Percentiles rank a stretch among this genome's conserved stretches.
Evolutionary conservation across 805 yeast species (phyloP).

Genomic region (Kregervanrija pseudodelftensis): DNA sequence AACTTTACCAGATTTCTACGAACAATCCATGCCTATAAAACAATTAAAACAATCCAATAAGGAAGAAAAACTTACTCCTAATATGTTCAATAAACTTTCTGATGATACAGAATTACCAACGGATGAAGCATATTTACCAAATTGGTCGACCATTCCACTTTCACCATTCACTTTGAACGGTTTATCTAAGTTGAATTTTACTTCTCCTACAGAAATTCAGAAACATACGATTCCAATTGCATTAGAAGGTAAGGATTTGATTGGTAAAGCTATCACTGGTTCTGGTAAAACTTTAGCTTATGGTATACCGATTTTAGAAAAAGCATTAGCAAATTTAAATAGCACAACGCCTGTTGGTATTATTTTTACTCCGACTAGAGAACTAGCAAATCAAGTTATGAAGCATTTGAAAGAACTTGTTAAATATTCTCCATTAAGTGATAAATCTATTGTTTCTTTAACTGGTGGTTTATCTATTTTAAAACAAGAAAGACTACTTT

Average conservation of each 20-base stretch:
- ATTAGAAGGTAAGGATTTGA: constrained; percentile 66
- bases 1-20: constrained; percentile 1
- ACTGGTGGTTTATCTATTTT: constrained; percentile 96
- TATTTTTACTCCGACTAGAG: constrained; percentile 93
- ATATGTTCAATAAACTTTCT: constrained; percentile 11
- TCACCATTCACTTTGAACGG: constrained; percentile 58
- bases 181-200: constrained; percentile 49
- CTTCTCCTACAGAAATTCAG: constrained; percentile 81
- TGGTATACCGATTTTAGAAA: constrained; percentile 85
- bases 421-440: constrained; percentile 37
- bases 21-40: constrained; percentile 4
- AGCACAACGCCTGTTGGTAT: constrained; percentile 53
- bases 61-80: constrained; percentile 10
- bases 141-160: constrained; percentile 47
- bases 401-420: constrained; percentile 62
- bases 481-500: constrained; percentile 78
- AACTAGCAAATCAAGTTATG: constrained; percentile 88
- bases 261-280: constrained; percentile 97
- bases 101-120: constrained; percentile 13
- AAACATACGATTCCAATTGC: constrained; percentile 67
- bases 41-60: constrained; percentile 7
- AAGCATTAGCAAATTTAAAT: constrained; percentile 30
- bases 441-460: constrained; percentile 58
- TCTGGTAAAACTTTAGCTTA: constrained; percentile 96
- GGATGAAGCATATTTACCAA: constrained; percentile 44